phyloP scores from a whole-genome alignment of 176 grass and related monocot genomes.

The Tuctoria greenei region DNA sequence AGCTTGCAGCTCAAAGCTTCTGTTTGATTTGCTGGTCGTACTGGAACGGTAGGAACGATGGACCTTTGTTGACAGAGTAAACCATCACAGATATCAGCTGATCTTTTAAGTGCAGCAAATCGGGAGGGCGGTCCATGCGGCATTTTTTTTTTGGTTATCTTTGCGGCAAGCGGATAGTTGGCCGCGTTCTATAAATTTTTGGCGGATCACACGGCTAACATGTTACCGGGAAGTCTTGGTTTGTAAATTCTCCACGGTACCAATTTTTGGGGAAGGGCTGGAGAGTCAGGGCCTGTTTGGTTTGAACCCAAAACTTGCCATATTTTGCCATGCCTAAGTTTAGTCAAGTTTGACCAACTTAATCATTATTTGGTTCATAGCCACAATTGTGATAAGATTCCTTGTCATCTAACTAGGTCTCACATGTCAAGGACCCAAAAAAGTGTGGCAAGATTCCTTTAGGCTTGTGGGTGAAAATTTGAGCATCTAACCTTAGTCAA shows the following conservation, averaged over 20 bases:
- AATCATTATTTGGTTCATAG: no score
- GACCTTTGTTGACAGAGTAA: neutral
- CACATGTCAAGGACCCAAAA: no score
- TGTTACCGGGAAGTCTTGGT: neutral
- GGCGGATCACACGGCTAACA: neutral
- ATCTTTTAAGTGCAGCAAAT: neutral
- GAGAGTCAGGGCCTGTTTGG: no score
- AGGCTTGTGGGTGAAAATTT: no score
- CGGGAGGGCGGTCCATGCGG: neutral
- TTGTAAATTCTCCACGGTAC: neutral
- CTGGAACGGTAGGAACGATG: neutral
- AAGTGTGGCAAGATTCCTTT: no score
- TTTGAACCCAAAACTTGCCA: no score
- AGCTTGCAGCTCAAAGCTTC: slow-evolving; percentile 1
- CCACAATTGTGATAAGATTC: no score
- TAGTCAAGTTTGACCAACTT: no score
- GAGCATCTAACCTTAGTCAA: no score
- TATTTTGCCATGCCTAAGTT: no score
- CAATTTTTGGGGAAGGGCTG: neutral
- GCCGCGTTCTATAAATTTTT: neutral
- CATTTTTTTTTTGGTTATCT: neutral
- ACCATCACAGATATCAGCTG: neutral
- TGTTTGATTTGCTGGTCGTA: neutral
- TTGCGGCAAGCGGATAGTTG: neutral
- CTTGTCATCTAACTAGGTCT: no score